Conservation (phyloP, 2,329 filamentous ascomycete genomes). For the Amylocarpus encephaloides region DNA sequence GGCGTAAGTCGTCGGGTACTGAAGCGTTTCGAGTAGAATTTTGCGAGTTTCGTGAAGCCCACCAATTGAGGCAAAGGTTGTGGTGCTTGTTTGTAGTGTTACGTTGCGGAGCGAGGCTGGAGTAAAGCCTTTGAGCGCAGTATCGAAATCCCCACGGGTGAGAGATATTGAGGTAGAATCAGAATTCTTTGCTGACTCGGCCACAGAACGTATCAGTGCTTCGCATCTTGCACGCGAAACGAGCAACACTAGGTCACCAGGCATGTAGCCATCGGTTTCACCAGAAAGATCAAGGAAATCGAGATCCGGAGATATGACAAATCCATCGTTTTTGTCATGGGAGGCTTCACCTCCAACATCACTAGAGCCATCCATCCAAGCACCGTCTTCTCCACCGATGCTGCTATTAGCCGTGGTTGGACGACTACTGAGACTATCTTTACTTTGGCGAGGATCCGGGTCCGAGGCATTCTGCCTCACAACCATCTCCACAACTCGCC, state of each 20-base stretch:
- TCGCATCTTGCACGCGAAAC: conserved; percentile 86
- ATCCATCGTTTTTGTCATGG: conserved; percentile 47
- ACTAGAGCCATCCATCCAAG: conserved; percentile 72
- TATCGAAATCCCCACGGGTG: conserved; percentile 69
- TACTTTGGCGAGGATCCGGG: conserved; percentile 34
- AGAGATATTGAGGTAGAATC: conserved; percentile 55
- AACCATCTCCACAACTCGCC: conserved; percentile 76
- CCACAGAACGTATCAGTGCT: conserved; percentile 78
- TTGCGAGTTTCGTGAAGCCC: conserved; percentile 80
- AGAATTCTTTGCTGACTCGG: conserved; percentile 36
- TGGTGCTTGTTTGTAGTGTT: conserved; percentile 85
- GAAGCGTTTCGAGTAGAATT: conserved; percentile 87
- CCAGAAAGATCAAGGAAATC: conserved; percentile 92
- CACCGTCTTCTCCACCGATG: conserved; percentile 47
- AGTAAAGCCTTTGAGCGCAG: conserved; percentile 84
- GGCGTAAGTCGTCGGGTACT: conserved; percentile 96
- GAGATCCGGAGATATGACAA: conserved; percentile 67
- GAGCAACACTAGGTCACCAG: conserved; percentile 81
- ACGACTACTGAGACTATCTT: conserved; percentile 43
- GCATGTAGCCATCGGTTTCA: conserved; percentile 96
- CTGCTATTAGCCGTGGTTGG: conserved; percentile 47
- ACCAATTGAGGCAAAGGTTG: conserved; percentile 87
- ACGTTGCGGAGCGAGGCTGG: conserved; percentile 93
- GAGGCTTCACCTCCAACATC: conserved; percentile 43
- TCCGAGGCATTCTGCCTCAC: conserved; percentile 49